A percentile compares a stretch with the other conserved stretches of the same genome.
Evolutionary conservation across 2,329 filamentous ascomycete genomes (phyloP).

Genomic region (Epichloe coenophiala): DNA sequence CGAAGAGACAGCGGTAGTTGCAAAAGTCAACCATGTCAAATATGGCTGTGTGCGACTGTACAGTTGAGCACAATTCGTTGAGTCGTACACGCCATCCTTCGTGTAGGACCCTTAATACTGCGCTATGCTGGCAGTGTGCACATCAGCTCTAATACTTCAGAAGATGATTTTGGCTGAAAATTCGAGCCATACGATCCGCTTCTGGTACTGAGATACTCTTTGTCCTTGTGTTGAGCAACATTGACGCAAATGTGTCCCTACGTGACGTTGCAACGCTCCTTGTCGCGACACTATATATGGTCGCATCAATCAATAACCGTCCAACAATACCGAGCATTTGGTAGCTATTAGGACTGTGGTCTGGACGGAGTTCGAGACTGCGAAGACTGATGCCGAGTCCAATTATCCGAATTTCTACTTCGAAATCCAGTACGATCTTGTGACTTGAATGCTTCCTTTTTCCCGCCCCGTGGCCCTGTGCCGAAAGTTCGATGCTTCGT

Average conservation of each 20-base stretch:
- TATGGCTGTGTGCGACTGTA: conserved; percentile 7
- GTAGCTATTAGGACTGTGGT: neutral
- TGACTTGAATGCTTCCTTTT: conserved; percentile 19
- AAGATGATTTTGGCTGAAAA: neutral
- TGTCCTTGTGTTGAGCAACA: neutral
- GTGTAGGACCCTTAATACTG: too few species aligned
- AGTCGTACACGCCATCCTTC: conserved; percentile 11
- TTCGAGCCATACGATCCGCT: neutral
- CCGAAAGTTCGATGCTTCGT: conserved; percentile 18
- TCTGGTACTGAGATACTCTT: neutral
- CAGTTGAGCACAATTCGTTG: conserved; percentile 4
- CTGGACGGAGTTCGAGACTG: conserved; percentile 4
- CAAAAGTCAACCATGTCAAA: conserved; percentile 6
- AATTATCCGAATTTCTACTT: conserved; percentile 26
- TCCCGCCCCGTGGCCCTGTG: conserved; percentile 18
- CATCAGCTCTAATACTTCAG: neutral
- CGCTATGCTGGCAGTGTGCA: neutral
- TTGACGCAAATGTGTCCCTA: neutral
- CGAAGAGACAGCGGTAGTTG: conserved; percentile 3
- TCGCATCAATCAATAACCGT: neutral
- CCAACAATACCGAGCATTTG: neutral
- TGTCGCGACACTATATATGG: neutral
- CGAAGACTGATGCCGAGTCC: conserved; percentile 20
- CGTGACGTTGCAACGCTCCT: neutral
- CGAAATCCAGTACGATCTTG: conserved; percentile 26